phyloP scores from a whole-genome alignment of 176 grass and related monocot species.

The Carex cristatella region DNA sequence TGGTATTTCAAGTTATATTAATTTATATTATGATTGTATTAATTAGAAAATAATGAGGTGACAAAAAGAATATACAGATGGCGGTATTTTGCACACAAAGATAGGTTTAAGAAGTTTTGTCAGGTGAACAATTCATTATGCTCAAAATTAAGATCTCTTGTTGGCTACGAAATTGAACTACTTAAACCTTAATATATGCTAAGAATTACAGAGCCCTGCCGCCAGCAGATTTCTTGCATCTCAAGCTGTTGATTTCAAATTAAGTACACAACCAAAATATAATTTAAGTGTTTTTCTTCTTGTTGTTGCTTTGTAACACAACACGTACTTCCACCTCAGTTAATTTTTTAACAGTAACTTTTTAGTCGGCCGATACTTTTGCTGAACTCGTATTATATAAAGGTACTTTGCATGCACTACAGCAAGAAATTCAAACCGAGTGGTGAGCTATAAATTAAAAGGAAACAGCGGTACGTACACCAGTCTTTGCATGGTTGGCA shows the following conservation, averaged over 20 bases:
- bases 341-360: neutral
- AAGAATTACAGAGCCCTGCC: neutral
- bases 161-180: neutral
- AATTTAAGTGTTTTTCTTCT: neutral
- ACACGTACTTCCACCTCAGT: neutral
- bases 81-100: neutral
- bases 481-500: conserved; percentile 22
- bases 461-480: neutral
- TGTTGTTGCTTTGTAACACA: too few relatives aligned
- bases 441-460: neutral
- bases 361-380: neutral
- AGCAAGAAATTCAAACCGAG: conserved; percentile 2
- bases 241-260: neutral
- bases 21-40: neutral
- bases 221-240: neutral
- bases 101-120: neutral
- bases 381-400: neutral
- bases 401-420: neutral
- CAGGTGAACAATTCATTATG: neutral
- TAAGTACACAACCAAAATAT: neutral
- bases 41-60: neutral
- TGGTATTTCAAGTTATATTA: neutral
- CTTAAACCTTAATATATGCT: neutral
- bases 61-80: neutral
- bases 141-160: neutral